phyloP scores from a whole-genome alignment of 2,329 filamentous ascomycete genomes.

The Colletotrichum tabaci region DNA sequence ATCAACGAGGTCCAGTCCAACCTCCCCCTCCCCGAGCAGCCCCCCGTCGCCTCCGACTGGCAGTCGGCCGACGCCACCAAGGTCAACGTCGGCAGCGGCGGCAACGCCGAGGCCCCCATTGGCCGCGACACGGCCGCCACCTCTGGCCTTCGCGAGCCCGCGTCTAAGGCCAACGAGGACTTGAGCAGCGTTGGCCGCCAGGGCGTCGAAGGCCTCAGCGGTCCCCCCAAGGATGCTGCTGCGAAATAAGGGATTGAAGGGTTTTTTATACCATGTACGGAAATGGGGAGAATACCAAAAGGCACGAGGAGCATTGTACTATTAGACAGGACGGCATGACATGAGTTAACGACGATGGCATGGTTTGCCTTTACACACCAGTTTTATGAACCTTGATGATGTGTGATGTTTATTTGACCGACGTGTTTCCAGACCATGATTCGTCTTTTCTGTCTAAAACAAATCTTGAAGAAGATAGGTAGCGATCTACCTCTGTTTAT shows the following conservation, averaged over 20 bases:
- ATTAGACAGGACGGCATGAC: conserved; percentile 13
- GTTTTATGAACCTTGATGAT: too few species aligned
- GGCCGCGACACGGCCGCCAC: conserved; percentile 65
- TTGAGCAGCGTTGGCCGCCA: conserved; percentile 75
- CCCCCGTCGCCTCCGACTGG: conserved; percentile 83
- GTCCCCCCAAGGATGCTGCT: conserved; percentile 73
- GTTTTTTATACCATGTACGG: neutral
- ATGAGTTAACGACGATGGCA: conserved; percentile 36
- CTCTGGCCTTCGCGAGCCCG: conserved; percentile 70
- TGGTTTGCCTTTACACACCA: neutral
- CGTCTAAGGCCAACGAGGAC: conserved; percentile 69
- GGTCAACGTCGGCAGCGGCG: conserved; percentile 77
- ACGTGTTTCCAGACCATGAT: too few species aligned
- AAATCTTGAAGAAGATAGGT: too few species aligned
- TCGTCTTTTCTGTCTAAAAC: neutral
- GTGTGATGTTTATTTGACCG: too few species aligned
- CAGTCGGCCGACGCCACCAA: conserved; percentile 78
- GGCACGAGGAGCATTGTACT: conserved; percentile 6
- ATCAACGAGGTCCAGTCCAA: conserved; percentile 79
- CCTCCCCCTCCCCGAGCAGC: conserved; percentile 84
- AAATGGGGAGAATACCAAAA: neutral
- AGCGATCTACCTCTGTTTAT: too few species aligned
- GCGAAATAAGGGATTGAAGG: conserved; percentile 53
- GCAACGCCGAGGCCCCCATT: conserved; percentile 67
- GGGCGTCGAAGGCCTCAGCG: conserved; percentile 70